Base-by-base conservation (phyloP, 1,284 basidiomycete genomes). In the Cutaneotrichosporon dermatis region DNA sequence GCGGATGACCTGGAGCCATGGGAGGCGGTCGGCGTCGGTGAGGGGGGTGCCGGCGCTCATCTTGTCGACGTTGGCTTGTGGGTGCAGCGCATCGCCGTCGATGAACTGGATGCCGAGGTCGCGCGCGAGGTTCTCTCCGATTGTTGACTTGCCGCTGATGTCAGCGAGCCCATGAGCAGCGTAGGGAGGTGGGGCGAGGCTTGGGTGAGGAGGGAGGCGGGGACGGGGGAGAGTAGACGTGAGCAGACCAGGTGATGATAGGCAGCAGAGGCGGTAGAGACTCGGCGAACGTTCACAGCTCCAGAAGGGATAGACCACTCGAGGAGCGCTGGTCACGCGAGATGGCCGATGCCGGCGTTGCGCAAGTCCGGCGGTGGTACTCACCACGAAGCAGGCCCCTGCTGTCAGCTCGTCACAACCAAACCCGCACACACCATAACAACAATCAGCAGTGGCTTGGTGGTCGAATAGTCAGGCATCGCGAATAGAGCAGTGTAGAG, bases 41-140 rank as follows among this genome's bases (percentile, higher is more conserved):
- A 98, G 79, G 0, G 92, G 88, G n/a, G 81, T 79, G 0, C 92
- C 91, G 0, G 77, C 70, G 1, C 86, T 82, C 93, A 97, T 97
- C 82, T 97, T 97, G 37, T 83, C 87, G 49, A 96, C 84, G 75
- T 96, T 96, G 6, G 82, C 75, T 11, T 81, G 70, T 0, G 93
- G 89, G 73, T 97, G 94, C 41, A 97, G 82, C 62, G 89, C 87
- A 74, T 97, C 94, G 42, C 89, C 94, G 71, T 97, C 94, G 62
- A 92, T 80, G 78, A 91, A 95, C 0, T 91, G 86, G 59, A 90
- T 69, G 7, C 74, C 74, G 57, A 93, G 81, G 12, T 81, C 79
- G 41, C 78, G 68, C 11, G 88, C 83, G 34, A 95, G 80, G 4
- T 85, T 84, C 4, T 72, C 65, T 0, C 89, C 92, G 8, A 95